Evolutionary conservation across 2,329 filamentous ascomycete species (phyloP).

Genomic region (Fusarium sp.): DNA sequence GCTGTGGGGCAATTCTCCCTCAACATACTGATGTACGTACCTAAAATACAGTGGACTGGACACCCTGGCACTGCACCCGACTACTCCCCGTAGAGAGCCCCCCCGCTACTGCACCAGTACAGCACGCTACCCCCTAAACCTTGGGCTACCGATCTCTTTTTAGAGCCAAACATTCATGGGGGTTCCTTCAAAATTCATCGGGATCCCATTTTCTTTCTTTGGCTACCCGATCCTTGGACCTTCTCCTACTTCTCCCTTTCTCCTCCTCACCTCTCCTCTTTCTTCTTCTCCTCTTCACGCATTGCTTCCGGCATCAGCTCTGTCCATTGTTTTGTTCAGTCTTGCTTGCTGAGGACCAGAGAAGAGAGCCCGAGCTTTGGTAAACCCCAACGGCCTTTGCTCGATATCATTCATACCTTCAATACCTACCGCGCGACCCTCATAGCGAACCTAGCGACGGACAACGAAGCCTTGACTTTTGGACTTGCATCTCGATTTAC

Average conservation of each 20-base stretch:
- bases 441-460: slow-evolving; percentile 13
- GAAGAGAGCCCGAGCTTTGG: slow-evolving; percentile 8
- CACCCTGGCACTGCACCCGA: slow-evolving; percentile 27
- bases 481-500: slow-evolving; percentile 26
- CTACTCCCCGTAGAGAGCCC: slow-evolving; percentile 25
- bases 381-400: slow-evolving; percentile 10
- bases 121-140: slow-evolving; percentile 33
- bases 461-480: slow-evolving; percentile 7
- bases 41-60: slow-evolving; percentile 11
- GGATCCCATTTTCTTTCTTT: slow-evolving; percentile 36
- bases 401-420: background rate
- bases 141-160: slow-evolving; percentile 39
- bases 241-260: slow-evolving; percentile 19
- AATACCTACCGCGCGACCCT: slow-evolving; percentile 6
- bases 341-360: slow-evolving; percentile 8
- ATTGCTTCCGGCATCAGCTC: slow-evolving; percentile 6
- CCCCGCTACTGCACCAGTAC: slow-evolving; percentile 27
- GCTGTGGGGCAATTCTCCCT: slow-evolving; percentile 39
- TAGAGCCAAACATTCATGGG: slow-evolving; percentile 41
- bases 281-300: slow-evolving; percentile 5
- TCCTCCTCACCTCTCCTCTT: slow-evolving; percentile 12
- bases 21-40: slow-evolving; percentile 24
- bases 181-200: slow-evolving; percentile 45
- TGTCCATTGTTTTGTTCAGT: slow-evolving; percentile 3
- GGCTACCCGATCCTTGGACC: slow-evolving; percentile 34